phyloP scores from a whole-genome alignment of 2,329 filamentous ascomycete species.

The Colletotrichum sp. region DNA sequence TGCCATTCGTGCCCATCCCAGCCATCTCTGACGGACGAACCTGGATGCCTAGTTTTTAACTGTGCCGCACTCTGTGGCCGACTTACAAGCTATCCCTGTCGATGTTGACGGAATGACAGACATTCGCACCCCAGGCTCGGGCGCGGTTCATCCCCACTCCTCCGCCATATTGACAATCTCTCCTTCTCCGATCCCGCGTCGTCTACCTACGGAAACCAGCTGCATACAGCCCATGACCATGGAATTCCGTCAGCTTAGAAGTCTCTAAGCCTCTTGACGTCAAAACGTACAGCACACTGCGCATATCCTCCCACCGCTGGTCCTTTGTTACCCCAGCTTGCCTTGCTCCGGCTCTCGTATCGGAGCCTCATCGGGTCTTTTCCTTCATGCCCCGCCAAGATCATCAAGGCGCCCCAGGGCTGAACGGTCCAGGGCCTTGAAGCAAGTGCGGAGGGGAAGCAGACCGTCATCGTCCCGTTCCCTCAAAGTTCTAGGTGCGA shows the following conservation, averaged over 20 bases:
- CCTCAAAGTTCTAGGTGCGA: background rate
- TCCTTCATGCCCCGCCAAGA: constrained; percentile 4
- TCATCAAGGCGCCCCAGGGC: constrained; percentile 6
- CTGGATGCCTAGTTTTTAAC: background rate
- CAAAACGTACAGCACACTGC: background rate
- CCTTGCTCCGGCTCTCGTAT: constrained; percentile 3
- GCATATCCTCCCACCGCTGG: background rate
- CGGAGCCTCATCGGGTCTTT: constrained; percentile 10
- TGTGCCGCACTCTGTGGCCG: background rate
- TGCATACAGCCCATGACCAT: background rate
- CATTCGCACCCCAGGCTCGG: background rate
- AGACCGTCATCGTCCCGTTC: constrained; percentile 5
- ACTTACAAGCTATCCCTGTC: background rate
- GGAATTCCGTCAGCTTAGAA: constrained; percentile 10
- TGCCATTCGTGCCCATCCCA: background rate
- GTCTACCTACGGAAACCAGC: background rate
- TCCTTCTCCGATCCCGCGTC: background rate
- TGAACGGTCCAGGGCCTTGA: background rate
- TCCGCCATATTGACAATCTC: background rate
- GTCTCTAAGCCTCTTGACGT: constrained; percentile 14
- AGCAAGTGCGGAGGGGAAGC: background rate
- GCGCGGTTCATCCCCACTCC: background rate
- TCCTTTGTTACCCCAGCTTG: background rate
- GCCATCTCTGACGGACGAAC: background rate
- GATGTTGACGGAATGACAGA: constrained; percentile 8